Conservation (phyloP, 2,329 filamentous ascomycete genomes). For the Diaporthe citriasiana region DNA sequence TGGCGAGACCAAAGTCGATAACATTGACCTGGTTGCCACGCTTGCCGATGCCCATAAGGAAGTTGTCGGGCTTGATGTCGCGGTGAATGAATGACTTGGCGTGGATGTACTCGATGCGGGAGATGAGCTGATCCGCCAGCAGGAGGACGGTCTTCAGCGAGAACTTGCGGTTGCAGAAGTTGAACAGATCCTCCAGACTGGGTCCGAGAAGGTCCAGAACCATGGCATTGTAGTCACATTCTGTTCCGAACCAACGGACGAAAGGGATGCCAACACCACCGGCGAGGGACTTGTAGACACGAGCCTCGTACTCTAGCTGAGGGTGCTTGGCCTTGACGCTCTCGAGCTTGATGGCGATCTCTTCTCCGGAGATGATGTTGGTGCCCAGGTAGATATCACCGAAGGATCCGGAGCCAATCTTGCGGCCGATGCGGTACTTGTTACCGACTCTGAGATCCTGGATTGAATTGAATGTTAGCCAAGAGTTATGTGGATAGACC, state of each 20-base stretch:
- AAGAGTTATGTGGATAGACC: neutral
- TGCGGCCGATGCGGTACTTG: conserved; percentile 99
- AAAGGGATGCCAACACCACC: conserved; percentile 98
- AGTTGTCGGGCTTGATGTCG: conserved; percentile 99
- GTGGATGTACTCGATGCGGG: conserved; percentile 99
- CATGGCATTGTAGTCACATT: conserved; percentile 99
- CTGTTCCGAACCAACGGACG: conserved; percentile 99
- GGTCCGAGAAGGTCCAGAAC: conserved; percentile 96
- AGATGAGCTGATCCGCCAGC: conserved; percentile 97
- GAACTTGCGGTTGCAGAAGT: conserved; percentile 99
- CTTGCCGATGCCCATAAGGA: conserved; percentile 99
- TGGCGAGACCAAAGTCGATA: conserved; percentile 98
- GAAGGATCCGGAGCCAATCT: conserved; percentile 98
- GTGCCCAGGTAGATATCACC: conserved; percentile 99
- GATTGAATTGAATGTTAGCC: conserved; percentile 36
- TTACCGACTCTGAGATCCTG: conserved; percentile 99
- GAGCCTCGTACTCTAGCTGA: conserved; percentile 98
- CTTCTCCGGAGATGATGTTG: conserved; percentile 99
- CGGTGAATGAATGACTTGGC: conserved; percentile 99
- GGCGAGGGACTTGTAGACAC: conserved; percentile 90
- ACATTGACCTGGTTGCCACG: conserved; percentile 99
- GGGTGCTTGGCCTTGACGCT: conserved; percentile 99
- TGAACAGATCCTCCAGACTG: conserved; percentile 97
- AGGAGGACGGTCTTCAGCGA: conserved; percentile 98
- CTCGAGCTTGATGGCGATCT: conserved; percentile 99